phyloP scores from a whole-genome alignment of 2,329 filamentous ascomycete genomes.

The Teratosphaeria viscida region DNA sequence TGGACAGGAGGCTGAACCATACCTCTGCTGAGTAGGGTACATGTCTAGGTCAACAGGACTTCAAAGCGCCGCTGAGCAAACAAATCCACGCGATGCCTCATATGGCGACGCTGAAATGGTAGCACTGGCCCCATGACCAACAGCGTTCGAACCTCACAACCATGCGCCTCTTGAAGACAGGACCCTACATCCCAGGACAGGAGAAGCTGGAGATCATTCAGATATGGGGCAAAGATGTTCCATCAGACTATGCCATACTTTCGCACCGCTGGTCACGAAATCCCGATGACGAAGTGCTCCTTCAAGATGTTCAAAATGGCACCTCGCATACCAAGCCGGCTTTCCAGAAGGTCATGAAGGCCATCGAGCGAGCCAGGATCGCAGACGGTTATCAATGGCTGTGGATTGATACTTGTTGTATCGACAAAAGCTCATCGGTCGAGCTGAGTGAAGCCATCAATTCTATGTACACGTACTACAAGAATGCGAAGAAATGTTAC shows the following conservation, averaged over 20 bases:
- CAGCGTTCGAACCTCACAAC: neutral
- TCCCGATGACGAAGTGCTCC: conserved; percentile 1
- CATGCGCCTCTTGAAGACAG: conserved; percentile 3
- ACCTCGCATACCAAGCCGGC: conserved; percentile 1
- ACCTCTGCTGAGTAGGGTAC: too few species aligned
- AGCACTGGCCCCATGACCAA: neutral
- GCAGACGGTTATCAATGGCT: neutral
- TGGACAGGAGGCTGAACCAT: too few species aligned
- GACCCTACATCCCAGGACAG: conserved; percentile 1
- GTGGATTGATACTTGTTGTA: conserved; percentile 12
- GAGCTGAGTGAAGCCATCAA: conserved; percentile 13
- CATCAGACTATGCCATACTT: conserved; percentile 23
- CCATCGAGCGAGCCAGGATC: conserved; percentile 4
- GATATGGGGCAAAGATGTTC: conserved; percentile 5
- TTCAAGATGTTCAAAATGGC: conserved; percentile 8
- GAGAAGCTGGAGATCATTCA: conserved; percentile 5
- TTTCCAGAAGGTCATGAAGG: conserved; percentile 4
- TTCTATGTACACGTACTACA: neutral
- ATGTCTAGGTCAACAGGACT: too few species aligned
- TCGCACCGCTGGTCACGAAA: conserved; percentile 24
- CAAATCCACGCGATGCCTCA: too few species aligned
- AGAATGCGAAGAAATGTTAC: conserved; percentile 1
- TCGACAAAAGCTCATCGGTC: conserved; percentile 11
- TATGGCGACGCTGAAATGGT: too few species aligned
- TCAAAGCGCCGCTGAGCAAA: too few species aligned